Conservation (phyloP, 2,329 filamentous ascomycete genomes). For the Arthrinium phaeospermum region DNA sequence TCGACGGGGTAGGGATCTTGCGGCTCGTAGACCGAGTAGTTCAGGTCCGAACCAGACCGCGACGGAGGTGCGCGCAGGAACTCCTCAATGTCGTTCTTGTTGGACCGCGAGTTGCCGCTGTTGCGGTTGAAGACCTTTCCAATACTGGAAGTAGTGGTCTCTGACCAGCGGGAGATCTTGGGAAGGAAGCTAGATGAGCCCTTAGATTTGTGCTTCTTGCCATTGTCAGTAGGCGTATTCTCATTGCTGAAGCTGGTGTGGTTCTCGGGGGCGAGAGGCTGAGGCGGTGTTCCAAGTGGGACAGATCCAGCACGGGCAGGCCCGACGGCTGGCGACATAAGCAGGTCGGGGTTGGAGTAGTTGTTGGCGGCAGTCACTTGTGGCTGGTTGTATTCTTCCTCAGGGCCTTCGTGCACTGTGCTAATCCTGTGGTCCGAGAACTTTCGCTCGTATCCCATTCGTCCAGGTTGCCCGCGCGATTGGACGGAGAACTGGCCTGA, state of each 20-base stretch:
- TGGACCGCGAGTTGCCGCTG: conserved; percentile 58
- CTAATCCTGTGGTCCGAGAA: conserved; percentile 83
- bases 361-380: conserved; percentile 48
- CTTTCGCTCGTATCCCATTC: conserved; percentile 57
- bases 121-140: conserved; percentile 74
- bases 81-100: conserved; percentile 65
- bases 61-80: conserved; percentile 66
- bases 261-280: conserved; percentile 44
- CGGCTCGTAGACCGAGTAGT: conserved; percentile 67
- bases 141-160: conserved; percentile 89
- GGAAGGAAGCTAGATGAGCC: conserved; percentile 81
- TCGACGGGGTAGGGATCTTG: conserved; percentile 65
- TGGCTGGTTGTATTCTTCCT: conserved; percentile 67
- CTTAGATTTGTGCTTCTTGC: conserved; percentile 87
- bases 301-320: conserved; percentile 56
- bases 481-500: conserved; percentile 76
- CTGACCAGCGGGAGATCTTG: conserved; percentile 96
- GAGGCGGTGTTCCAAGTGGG: conserved; percentile 65
- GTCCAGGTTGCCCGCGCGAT: conserved; percentile 51
- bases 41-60: conserved; percentile 77
- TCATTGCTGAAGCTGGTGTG: conserved; percentile 70
- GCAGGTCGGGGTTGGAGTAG: conserved; percentile 62
- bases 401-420: conserved; percentile 84
- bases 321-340: conserved; percentile 67
- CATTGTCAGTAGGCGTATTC: conserved; percentile 80